phyloP scores from a whole-genome alignment of 352 stramenopile genomes.

The Phytophthora rubi region DNA sequence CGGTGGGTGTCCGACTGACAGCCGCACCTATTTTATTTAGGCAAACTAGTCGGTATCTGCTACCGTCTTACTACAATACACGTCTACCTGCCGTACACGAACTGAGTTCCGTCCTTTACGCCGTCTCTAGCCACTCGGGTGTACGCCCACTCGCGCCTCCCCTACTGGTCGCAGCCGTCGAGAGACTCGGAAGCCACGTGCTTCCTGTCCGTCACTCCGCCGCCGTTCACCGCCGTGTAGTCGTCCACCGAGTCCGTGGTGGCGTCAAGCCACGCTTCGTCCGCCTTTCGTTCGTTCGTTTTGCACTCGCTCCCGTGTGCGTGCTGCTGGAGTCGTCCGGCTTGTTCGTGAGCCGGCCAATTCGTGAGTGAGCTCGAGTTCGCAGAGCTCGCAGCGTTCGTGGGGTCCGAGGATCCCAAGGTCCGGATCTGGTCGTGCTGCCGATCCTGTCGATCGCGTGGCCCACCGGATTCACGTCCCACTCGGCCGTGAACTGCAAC shows the following conservation, averaged over 20 bases:
- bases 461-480: neutral
- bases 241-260: neutral
- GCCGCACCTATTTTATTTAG: neutral
- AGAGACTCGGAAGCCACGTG: neutral
- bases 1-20: neutral
- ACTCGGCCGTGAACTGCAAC: neutral
- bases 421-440: neutral
- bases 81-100: neutral
- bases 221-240: neutral
- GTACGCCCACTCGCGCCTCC: constrained; percentile 2
- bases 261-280: neutral
- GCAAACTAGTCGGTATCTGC: neutral
- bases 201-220: neutral
- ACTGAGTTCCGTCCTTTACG: neutral
- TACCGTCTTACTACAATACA: neutral
- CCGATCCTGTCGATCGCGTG: neutral
- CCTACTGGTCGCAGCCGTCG: constrained; percentile 1
- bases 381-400: too few species aligned
- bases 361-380: neutral
- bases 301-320: too few species aligned
- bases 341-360: neutral
- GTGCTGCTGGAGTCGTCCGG: neutral
- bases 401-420: too few species aligned
- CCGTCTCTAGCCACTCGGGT: neutral
- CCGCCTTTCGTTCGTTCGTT: neutral